A percentile compares a stretch with the other conserved stretches of the same genome.
These are phyloP conservation scores for Zygosaccharomyces kombuchaensis DNA, from an alignment of 805 yeast genomes.

Conservation along the genomic window DNA sequence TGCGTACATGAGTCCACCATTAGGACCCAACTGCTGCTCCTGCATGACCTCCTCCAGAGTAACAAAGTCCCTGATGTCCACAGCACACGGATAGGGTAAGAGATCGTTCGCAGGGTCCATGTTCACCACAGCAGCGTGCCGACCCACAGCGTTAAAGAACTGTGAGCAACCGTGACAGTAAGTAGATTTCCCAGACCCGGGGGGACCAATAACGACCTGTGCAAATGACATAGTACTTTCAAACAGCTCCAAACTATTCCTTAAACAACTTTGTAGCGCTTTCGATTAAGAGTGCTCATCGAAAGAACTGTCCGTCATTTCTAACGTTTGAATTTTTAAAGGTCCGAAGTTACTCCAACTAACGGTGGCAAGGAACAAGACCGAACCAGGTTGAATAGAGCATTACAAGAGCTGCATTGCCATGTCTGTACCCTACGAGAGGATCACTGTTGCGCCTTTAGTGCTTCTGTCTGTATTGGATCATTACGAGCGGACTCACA, in stretches of 20 bases:
- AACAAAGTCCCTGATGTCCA: constrained; percentile 74
- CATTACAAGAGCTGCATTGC: background rate
- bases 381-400: constrained; percentile 5
- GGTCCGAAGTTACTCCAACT: constrained; percentile 1
- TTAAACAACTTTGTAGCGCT: background rate
- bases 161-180: constrained; percentile 91
- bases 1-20: constrained; percentile 87
- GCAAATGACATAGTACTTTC: constrained; percentile 56
- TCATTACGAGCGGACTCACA: constrained; percentile 85
- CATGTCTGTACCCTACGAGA: constrained; percentile 36
- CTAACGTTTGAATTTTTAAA: constrained; percentile 1
- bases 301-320: constrained; percentile 1
- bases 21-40: constrained; percentile 69
- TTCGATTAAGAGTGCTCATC: background rate
- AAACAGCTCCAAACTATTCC: background rate
- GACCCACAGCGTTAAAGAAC: constrained; percentile 89
- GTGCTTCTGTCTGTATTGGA: constrained; percentile 92
- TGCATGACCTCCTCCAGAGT: constrained; percentile 76
- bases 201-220: constrained; percentile 95
- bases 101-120: constrained; percentile 89
- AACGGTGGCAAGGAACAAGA: constrained; percentile 3
- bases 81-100: constrained; percentile 63
- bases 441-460: constrained; percentile 91
- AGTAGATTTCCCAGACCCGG: constrained; percentile 96
- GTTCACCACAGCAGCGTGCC: constrained; percentile 79